Base-by-base conservation (phyloP, 2,329 filamentous ascomycete species). In the Mariannaea elegans region DNA sequence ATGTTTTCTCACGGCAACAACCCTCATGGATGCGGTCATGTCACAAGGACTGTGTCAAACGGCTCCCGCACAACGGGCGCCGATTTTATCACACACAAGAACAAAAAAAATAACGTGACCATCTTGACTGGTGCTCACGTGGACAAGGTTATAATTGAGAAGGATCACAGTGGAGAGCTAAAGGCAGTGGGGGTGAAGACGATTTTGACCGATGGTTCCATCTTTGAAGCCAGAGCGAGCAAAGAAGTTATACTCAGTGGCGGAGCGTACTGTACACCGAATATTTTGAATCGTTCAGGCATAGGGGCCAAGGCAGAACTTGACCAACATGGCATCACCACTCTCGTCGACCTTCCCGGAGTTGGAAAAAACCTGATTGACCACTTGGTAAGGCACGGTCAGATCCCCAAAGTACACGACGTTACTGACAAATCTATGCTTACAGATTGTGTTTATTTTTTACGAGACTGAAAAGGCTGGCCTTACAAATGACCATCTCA, bases 11-110 rank as follows among this genome's bases (percentile, higher is more conserved):
- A 54, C 60, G 87, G 55, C 73, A 76, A 81, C 21, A 80, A 78
- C 16, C 72, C 83, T 1, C 80, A 85, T 47, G 84, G 83, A 1
- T 87, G 84, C 63, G 84, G 85, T 2, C 84, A 87, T 70, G 82
- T 73, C 1, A 77, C 81, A 8, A 76, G 84, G 59, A 85, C 83
- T 2, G 82, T 84, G 1, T 77, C 81, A 46, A 76, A 82, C 48
- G 85, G 84, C 0, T 71, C 81, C 16, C 77, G 85, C 24, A 82
- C 80, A 2, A 86, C 83, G 0, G 78, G 80, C 0, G 84, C 84
- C n/a, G 83, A 87, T 68, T 87, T 84, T 48, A 70, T 82, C 31
- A 76, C 73, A 7, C 77, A 77, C 27, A 72, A 73, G 46, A 71
- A 75, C 23, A 68, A 75, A 4, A 71, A 68, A 48, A 48, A 68